A percentile compares a stretch with the other conserved stretches of the same genome.
Evolutionary conservation across 441 rosid genomes (phyloP).

Genomic region (Pelargonium cotyledonis): DNA sequence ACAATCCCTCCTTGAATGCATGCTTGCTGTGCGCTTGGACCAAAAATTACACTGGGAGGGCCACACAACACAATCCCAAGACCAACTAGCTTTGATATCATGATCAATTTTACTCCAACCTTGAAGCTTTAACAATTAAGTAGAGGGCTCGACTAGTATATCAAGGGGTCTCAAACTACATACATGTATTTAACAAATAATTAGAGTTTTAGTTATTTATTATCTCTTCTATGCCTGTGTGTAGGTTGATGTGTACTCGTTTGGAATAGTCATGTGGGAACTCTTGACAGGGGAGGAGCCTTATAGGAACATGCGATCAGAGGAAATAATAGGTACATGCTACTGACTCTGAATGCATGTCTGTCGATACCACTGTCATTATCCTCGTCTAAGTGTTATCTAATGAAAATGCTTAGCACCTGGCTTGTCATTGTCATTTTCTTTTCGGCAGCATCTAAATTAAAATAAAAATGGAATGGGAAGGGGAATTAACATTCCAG

Average conservation of each 20-base stretch:
- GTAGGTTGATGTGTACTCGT: constrained; percentile 43
- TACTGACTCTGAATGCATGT: background rate
- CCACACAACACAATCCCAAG: no score
- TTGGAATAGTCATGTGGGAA: constrained; percentile 46
- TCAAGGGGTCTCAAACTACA: no score
- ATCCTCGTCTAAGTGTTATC: background rate
- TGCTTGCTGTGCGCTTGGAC: no score
- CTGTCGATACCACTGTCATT: background rate
- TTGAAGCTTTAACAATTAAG: no score
- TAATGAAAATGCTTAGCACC: background rate
- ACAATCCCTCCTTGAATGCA: background rate
- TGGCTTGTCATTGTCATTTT: background rate
- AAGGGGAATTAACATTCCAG: no score
- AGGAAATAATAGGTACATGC: constrained; percentile 34
- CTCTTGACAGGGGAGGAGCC: constrained; percentile 44
- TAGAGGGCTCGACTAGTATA: no score
- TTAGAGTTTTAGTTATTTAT: background rate
- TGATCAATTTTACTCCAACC: no score
- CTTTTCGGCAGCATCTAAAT: background rate
- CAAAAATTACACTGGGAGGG: no score
- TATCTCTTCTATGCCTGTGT: background rate
- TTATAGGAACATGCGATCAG: constrained; percentile 27
- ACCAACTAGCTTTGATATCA: no score
- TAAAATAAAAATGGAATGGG: no score
- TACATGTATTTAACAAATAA: no score